phyloP scores from a whole-genome alignment of 495 filamentous ascomycete genomes.

The Haplographium delicatum region DNA sequence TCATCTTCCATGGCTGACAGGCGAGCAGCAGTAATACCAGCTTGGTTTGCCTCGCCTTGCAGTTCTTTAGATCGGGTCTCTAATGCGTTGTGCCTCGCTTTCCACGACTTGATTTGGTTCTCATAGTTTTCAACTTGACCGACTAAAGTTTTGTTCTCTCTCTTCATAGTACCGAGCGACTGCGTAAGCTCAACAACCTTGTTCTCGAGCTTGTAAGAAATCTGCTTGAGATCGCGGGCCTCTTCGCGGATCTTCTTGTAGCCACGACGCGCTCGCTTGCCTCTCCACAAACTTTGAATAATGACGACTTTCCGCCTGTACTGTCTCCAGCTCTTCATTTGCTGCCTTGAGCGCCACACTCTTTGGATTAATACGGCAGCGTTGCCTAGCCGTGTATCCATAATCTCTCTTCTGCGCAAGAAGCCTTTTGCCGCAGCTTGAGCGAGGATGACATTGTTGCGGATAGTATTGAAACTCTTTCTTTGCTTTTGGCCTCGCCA shows the following conservation, averaged over 20 bases:
- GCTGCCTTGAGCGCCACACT: constrained; percentile 74
- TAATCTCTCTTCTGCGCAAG: constrained; percentile 78
- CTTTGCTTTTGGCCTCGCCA: constrained; percentile 89
- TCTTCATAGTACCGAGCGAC: constrained; percentile 82
- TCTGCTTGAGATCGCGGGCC: constrained; percentile 95
- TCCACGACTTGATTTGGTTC: constrained; percentile 90
- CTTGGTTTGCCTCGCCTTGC: constrained; percentile 94
- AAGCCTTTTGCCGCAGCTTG: constrained; percentile 90
- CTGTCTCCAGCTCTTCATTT: constrained; percentile 76
- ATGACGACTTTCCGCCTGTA: constrained; percentile 86
- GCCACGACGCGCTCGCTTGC: constrained; percentile 67
- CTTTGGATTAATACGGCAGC: constrained; percentile 88
- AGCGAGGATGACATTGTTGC: constrained; percentile 76
- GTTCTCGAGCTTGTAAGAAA: constrained; percentile 98
- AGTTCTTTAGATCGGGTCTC: constrained; percentile 89
- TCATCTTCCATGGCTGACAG: constrained; percentile 87
- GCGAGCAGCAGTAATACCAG: constrained; percentile 86
- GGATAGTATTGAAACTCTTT: constrained; percentile 67
- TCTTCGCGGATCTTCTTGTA: constrained; percentile 93
- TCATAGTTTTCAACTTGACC: constrained; percentile 95
- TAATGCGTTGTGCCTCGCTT: constrained; percentile 82
- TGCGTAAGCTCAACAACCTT: constrained; percentile 99
- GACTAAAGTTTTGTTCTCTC: constrained; percentile 83
- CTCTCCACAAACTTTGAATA: constrained; percentile 91
- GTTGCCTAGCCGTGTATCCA: constrained; percentile 90